Percentiles rank a stretch among this genome's conserved stretches.
These are phyloP conservation scores for Aspergillus cavernicola DNA, from an alignment of 495 filamentous ascomycete species.

Conservation along the genomic window DNA sequence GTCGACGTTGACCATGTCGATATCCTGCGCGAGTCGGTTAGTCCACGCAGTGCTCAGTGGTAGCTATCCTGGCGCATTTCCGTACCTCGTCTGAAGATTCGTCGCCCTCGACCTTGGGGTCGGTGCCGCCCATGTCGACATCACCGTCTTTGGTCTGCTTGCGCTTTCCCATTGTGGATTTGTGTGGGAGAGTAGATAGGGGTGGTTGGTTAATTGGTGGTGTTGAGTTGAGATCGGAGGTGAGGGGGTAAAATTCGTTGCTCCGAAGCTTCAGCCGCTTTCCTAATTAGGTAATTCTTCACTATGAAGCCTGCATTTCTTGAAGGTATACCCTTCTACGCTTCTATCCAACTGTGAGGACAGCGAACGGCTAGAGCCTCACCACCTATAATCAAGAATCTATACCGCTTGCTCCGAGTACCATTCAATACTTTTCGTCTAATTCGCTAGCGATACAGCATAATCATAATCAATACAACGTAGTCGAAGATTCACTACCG, in stretches of 20 bases:
- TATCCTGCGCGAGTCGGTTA: slow-evolving; percentile 52
- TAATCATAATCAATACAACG: slow-evolving; percentile 11
- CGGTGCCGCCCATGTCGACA: slow-evolving; percentile 40
- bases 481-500: neutral
- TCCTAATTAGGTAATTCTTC: neutral
- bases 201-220: neutral
- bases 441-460: slow-evolving; percentile 13
- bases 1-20: slow-evolving; percentile 88
- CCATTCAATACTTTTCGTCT: neutral
- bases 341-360: too few species aligned
- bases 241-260: neutral
- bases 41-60: too few species aligned
- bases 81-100: slow-evolving; percentile 40
- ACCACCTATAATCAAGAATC: too few species aligned
- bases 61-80: neutral
- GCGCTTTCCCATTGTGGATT: slow-evolving; percentile 46
- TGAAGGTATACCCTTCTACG: too few species aligned
- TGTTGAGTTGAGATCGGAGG: neutral
- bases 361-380: too few species aligned
- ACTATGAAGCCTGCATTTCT: too few species aligned
- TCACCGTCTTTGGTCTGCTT: slow-evolving; percentile 47
- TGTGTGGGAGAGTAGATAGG: neutral
- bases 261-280: neutral
- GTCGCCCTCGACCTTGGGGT: slow-evolving; percentile 27
- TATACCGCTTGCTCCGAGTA: too few species aligned